phyloP scores from a whole-genome alignment of 2,329 filamentous ascomycete species.

The Scedosporium boydii region DNA sequence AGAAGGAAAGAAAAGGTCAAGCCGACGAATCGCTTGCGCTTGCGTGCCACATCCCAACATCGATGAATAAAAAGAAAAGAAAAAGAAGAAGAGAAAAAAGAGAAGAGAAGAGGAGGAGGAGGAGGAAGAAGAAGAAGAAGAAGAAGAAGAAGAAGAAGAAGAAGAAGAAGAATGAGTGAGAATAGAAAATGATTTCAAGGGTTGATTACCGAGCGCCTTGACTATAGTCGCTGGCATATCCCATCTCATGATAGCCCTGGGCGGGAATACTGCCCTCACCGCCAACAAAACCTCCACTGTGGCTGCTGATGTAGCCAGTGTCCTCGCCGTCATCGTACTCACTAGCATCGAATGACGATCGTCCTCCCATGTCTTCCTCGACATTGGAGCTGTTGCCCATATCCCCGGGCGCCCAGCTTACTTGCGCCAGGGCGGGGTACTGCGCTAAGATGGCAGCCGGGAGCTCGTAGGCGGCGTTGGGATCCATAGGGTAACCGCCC shows the following conservation, averaged over 20 bases:
- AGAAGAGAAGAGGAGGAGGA: background rate
- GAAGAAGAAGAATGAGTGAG: slow-evolving; percentile 1
- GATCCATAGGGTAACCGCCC: slow-evolving; percentile 47
- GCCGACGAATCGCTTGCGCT: background rate
- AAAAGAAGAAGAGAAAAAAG: slow-evolving; percentile 8
- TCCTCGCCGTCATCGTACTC: slow-evolving; percentile 70
- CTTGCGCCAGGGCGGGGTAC: slow-evolving; percentile 82
- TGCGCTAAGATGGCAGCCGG: slow-evolving; percentile 83
- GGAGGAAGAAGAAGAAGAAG: slow-evolving; percentile 6
- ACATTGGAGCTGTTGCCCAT: slow-evolving; percentile 52
- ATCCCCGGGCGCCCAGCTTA: slow-evolving; percentile 66
- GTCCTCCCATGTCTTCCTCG: slow-evolving; percentile 67
- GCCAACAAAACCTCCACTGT: slow-evolving; percentile 49
- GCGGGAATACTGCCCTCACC: slow-evolving; percentile 38
- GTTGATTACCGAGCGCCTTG: slow-evolving; percentile 20
- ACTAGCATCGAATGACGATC: slow-evolving; percentile 73
- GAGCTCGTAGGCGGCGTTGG: slow-evolving; percentile 54
- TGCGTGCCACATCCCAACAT: too few species aligned
- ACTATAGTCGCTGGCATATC: slow-evolving; percentile 44
- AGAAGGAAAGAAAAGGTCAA: slow-evolving; percentile 1
- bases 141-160: slow-evolving; percentile 2
- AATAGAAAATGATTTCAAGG: background rate
- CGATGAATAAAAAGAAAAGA: slow-evolving; percentile 3
- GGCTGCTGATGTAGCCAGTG: slow-evolving; percentile 55
- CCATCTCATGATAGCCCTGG: slow-evolving; percentile 45